phyloP scores from a whole-genome alignment of 805 yeast species.

The Schwanniomyces yamadae region DNA sequence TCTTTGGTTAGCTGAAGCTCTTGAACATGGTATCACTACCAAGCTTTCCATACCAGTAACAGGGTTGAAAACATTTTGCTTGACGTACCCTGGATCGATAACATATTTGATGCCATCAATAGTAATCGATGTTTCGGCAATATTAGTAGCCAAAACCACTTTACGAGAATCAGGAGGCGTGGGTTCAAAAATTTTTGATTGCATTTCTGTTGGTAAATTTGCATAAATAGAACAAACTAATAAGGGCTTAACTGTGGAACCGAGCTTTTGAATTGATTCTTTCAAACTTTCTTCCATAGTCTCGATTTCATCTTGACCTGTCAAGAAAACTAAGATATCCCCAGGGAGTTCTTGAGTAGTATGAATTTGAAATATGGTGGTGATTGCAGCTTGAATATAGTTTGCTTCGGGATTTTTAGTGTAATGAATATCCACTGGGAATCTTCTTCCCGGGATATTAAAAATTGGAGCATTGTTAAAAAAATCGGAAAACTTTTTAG shows the following conservation, averaged over 20 bases:
- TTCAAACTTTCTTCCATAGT: constrained; percentile 66
- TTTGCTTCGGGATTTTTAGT: constrained; percentile 88
- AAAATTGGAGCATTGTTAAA: constrained; percentile 84
- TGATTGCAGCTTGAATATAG: constrained; percentile 84
- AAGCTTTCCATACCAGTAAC: constrained; percentile 46
- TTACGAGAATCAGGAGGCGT: constrained; percentile 79
- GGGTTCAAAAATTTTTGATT: constrained; percentile 78
- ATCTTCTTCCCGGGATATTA: constrained; percentile 89
- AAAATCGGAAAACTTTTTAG: constrained; percentile 78
- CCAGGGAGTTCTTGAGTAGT: constrained; percentile 63
- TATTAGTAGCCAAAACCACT: constrained; percentile 91
- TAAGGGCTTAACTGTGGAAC: constrained; percentile 58
- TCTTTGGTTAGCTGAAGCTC: constrained; percentile 46
- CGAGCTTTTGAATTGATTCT: constrained; percentile 65
- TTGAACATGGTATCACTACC: constrained; percentile 45
- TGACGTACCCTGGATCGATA: constrained; percentile 46
- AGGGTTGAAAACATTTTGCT: constrained; percentile 43
- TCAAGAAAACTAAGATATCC: constrained; percentile 85
- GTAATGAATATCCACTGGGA: constrained; percentile 83
- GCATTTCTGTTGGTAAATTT: constrained; percentile 82
- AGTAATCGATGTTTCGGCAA: constrained; percentile 57
- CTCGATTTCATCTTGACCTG: constrained; percentile 97
- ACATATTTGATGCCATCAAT: constrained; percentile 44
- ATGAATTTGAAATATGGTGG: constrained; percentile 87
- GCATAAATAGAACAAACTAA: constrained; percentile 87